Conservation (phyloP, 108 stramenopile genomes). For the Epithemia pelagica region DNA sequence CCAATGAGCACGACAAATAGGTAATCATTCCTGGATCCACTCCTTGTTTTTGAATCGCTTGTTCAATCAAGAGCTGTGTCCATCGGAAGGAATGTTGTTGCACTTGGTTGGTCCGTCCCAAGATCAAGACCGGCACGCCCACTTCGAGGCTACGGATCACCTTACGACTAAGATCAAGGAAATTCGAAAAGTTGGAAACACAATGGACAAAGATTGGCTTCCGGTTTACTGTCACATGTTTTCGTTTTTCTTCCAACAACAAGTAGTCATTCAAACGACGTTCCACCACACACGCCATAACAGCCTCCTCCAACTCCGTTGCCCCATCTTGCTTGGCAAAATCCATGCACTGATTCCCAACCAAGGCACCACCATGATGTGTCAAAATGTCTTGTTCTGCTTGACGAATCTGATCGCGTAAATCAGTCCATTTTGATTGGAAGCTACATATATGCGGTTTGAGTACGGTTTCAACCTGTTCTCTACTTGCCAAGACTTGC, state of each 20-base stretch:
- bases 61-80: conserved; percentile 46
- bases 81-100: conserved; percentile 77
- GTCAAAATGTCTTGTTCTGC: conserved; percentile 61
- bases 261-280: conserved; percentile 73
- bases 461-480: conserved; percentile 48
- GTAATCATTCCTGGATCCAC: conserved; percentile 72
- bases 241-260: conserved; percentile 47
- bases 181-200: conserved; percentile 84
- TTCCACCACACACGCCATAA: conserved; percentile 76
- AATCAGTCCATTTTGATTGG: conserved; percentile 44
- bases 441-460: conserved; percentile 53
- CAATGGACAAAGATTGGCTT: conserved; percentile 63
- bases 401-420: conserved; percentile 44
- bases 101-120: conserved; percentile 58
- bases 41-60: conserved; percentile 42
- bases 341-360: conserved; percentile 81
- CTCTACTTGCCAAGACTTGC: conserved; percentile 50
- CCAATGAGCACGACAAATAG: conserved; percentile 55
- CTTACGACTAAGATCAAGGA: conserved; percentile 84
- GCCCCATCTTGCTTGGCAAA: conserved; percentile 85
- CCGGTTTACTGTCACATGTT: conserved; percentile 43
- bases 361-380: conserved; percentile 57
- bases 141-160: conserved; percentile 65
- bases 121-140: conserved; percentile 71
- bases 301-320: conserved; percentile 78